Evolutionary conservation across 2,329 filamentous ascomycete species (phyloP).

Genomic region (Xylariaceae sp.): DNA sequence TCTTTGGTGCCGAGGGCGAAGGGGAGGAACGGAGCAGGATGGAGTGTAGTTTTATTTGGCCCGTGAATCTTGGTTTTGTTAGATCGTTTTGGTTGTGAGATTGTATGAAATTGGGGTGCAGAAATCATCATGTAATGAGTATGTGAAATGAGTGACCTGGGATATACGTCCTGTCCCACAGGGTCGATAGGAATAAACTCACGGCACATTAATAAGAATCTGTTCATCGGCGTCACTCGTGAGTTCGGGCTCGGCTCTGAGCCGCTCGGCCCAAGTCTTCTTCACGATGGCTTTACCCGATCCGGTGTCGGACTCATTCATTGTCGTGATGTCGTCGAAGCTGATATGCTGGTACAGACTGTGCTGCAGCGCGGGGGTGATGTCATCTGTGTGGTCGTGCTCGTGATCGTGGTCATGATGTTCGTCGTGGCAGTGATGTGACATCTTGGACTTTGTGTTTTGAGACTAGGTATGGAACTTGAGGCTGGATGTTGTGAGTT

Average conservation of each 20-base stretch:
- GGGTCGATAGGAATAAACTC: slow-evolving; percentile 34
- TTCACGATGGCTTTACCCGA: slow-evolving; percentile 72
- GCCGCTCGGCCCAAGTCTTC: slow-evolving; percentile 86
- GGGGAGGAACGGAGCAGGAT: slow-evolving; percentile 79
- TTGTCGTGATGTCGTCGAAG: slow-evolving; percentile 76
- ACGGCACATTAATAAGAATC: slow-evolving; percentile 89
- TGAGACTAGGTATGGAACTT: not conserved
- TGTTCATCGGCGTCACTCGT: slow-evolving; percentile 88
- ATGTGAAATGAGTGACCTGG: not conserved
- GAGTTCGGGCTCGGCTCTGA: slow-evolving; percentile 69
- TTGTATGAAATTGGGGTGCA: no score
- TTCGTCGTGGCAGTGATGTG: slow-evolving; percentile 45
- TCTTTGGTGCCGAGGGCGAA: slow-evolving; percentile 68
- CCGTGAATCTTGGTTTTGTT: slow-evolving; percentile 62
- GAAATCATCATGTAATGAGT: not conserved
- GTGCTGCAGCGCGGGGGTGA: slow-evolving; percentile 84
- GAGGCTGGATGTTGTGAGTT: no score
- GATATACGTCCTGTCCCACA: not conserved
- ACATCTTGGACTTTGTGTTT: slow-evolving; percentile 23
- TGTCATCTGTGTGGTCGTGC: slow-evolving; percentile 89
- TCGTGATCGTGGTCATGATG: slow-evolving; percentile 51
- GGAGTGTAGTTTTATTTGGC: slow-evolving; percentile 87
- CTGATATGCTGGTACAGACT: slow-evolving; percentile 90
- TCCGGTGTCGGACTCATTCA: slow-evolving; percentile 72
- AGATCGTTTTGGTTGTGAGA: slow-evolving; percentile 1